Percentiles rank a stretch among this genome's conserved stretches.
Conservation (phyloP, 2,329 filamentous ascomycete genomes). For the Phoma herbarum region DNA sequence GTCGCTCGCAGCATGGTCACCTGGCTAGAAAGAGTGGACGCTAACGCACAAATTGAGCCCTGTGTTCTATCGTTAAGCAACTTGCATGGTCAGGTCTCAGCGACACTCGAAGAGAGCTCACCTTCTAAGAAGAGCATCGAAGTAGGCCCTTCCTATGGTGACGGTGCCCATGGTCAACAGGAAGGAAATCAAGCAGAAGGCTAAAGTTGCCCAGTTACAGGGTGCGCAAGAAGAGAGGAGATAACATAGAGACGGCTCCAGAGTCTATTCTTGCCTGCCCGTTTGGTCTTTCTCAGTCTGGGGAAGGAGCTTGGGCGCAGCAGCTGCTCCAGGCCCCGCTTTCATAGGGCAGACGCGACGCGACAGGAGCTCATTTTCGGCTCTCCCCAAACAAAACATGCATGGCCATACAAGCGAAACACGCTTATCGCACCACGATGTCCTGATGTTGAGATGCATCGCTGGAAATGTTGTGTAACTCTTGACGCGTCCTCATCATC, state of each 20-base stretch:
- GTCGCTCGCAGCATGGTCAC: slow-evolving; percentile 5
- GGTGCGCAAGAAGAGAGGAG: slow-evolving; percentile 14
- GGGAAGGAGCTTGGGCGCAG: slow-evolving; percentile 26
- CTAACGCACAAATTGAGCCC: slow-evolving; percentile 61
- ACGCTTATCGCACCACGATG: not conserved
- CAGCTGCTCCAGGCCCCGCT: slow-evolving; percentile 22
- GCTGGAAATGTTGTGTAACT: not conserved
- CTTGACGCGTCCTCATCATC: slow-evolving; percentile 4
- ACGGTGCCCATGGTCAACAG: slow-evolving; percentile 55
- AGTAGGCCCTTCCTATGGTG: slow-evolving; percentile 68
- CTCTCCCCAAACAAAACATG: not conserved
- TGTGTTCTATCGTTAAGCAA: slow-evolving; percentile 42
- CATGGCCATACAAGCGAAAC: not conserved
- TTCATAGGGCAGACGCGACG: slow-evolving; percentile 10
- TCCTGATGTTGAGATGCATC: not conserved
- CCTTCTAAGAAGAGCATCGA: slow-evolving; percentile 69
- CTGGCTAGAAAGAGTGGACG: not conserved
- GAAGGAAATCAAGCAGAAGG: slow-evolving; percentile 20
- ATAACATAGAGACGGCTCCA: slow-evolving; percentile 9
- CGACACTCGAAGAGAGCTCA: slow-evolving; percentile 51
- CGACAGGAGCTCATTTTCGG: not conserved
- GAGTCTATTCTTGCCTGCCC: not conserved
- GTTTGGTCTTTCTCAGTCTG: slow-evolving; percentile 19
- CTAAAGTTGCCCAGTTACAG: slow-evolving; percentile 18
- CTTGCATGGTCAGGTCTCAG: not conserved